These are phyloP conservation scores for Myotisia sp. DNA, from an alignment of 2,329 filamentous ascomycete species.

Conservation along the genomic window DNA sequence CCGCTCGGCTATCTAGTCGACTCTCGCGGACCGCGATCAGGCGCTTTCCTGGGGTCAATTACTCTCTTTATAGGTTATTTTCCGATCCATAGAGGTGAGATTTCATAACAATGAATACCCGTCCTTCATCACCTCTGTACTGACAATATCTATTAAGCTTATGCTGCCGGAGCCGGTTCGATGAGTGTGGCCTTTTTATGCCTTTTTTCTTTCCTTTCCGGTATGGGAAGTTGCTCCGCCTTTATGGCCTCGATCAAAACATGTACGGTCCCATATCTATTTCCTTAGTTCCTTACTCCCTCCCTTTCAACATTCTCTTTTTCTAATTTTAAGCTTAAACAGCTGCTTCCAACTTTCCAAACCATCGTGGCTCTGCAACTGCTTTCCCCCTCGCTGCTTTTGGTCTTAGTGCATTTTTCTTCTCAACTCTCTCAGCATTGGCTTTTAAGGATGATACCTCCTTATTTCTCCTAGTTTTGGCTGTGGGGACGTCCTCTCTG, in stretches of 20 bases:
- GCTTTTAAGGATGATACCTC: constrained; percentile 73
- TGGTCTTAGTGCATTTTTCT: constrained; percentile 91
- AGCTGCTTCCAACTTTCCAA: constrained; percentile 81
- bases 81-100: constrained; percentile 51
- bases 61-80: constrained; percentile 70
- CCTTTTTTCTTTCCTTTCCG: constrained; percentile 72
- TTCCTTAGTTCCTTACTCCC: too few species aligned
- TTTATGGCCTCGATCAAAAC: constrained; percentile 79
- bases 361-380: constrained; percentile 81
- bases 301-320: too few species aligned
- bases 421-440: constrained; percentile 63
- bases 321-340: too few species aligned
- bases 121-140: constrained; percentile 4
- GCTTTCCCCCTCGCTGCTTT: constrained; percentile 88
- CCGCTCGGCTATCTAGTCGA: constrained; percentile 83
- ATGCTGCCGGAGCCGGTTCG: constrained; percentile 49
- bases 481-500: constrained; percentile 62
- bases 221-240: constrained; percentile 78
- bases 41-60: constrained; percentile 60
- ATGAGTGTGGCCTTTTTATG: constrained; percentile 49
- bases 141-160: constrained; percentile 41
- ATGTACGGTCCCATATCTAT: constrained; percentile 26
- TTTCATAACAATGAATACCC: neutral
- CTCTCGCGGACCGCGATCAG: constrained; percentile 60
- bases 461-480: constrained; percentile 64